phyloP scores from a whole-genome alignment of 2,329 filamentous ascomycete species.

The Ophioceras dolichostomum region DNA sequence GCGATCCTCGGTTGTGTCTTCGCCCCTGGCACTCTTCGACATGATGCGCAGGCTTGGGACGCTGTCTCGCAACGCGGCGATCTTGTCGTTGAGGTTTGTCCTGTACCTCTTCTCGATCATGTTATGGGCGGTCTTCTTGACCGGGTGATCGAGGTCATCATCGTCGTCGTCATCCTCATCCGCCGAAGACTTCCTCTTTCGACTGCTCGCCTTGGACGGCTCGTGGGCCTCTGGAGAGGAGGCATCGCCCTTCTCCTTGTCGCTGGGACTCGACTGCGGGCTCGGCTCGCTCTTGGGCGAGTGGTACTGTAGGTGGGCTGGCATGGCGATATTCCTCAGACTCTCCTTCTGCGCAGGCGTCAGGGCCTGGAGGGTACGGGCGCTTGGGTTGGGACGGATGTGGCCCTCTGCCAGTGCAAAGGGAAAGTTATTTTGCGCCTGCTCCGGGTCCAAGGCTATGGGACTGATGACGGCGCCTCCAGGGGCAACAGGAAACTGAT shows the following conservation, averaged over 20 bases:
- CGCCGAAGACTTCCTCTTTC: conserved; percentile 60
- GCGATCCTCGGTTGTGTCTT: conserved; percentile 60
- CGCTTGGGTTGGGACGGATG: conserved; percentile 15
- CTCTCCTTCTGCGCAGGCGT: conserved; percentile 49
- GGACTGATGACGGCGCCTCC: conserved; percentile 24
- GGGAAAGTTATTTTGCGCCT: conserved; percentile 14
- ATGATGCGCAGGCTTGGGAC: conserved; percentile 83
- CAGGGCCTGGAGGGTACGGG: conserved; percentile 26
- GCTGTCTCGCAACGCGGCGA: conserved; percentile 80
- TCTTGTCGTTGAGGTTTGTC: conserved; percentile 95
- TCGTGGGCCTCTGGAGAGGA: conserved; percentile 48
- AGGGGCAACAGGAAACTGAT: no score
- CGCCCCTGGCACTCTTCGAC: conserved; percentile 57
- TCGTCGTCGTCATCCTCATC: conserved; percentile 52
- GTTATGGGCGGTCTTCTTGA: conserved; percentile 93
- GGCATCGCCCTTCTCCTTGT: conserved; percentile 29
- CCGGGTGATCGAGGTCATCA: conserved; percentile 39
- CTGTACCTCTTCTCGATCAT: conserved; percentile 97
- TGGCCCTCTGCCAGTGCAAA: conserved; percentile 14
- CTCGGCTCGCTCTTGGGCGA: conserved; percentile 46
- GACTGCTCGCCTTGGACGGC: conserved; percentile 31
- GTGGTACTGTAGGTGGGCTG: conserved; percentile 46
- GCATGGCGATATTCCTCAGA: conserved; percentile 53
- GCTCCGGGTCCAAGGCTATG: conserved; percentile 19
- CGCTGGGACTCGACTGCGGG: conserved; percentile 40